Evolutionary conservation across 257 asterid species (phyloP), one percentile per base, ranked within the genome.

Genomic region (Solanum corneliomulleri): DNA sequence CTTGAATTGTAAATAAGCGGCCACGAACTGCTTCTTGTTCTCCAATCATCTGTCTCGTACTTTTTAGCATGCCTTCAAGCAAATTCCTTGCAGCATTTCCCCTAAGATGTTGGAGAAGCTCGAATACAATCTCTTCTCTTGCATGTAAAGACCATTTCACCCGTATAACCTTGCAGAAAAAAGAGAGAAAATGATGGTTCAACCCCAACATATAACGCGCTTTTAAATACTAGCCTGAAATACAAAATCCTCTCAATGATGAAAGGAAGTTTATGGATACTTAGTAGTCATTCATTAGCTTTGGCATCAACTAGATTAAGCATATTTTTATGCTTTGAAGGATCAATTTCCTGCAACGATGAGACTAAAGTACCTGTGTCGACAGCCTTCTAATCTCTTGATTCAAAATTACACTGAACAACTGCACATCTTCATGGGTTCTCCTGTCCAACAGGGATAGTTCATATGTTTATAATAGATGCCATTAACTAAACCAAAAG

Each of bases 21-120:
- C 94, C 99, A 66, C 99, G 98, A 87, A 93, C 98, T 20, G 99
- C 99, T 94, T 97, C 99, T 93, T 95, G 99, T 92, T 97, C 99
- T 87, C 94, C 98, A 75, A 97, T 95, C 99, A 97, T 97, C 83
- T 94, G 93, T 89, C 99, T 91, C 2, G 99, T 95, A 87, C 98
- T 94, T 91, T 93, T 94, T 87, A 94, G 78, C 83, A 93, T 94
- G 87, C 96, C 97, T 90, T 97, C 95, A 69, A 97, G 94, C 83
- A 95, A 84, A 77, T 33, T 89, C 87, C 52, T 94, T 27, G 96
- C 89, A n/a, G 90, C 70, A 87, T 89, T 91, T 41, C 99, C 99
- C 88, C 95, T 93, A 91, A 97, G 85, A 90, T 94, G 99, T 90
- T 95, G 99, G 82, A 94, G 93, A 87, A 97, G 98, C 91, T 97